phyloP scores from a whole-genome alignment of 2,329 filamentous ascomycete species.

The Trematosphaeria pertusa region DNA sequence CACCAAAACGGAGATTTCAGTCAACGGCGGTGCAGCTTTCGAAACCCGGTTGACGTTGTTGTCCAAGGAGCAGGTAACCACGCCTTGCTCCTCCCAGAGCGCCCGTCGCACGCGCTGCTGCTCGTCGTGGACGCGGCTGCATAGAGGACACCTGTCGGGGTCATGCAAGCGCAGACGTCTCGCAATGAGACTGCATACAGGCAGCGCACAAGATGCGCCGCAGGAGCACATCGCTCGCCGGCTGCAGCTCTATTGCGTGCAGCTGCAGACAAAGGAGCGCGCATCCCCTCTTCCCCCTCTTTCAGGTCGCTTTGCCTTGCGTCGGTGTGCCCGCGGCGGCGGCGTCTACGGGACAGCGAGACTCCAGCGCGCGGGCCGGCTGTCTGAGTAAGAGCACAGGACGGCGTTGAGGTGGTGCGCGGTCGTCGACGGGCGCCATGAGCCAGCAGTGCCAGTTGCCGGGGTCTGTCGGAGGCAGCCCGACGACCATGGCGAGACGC shows the following conservation, averaged over 20 bases:
- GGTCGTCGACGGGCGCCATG: too few species aligned
- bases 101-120: slow-evolving; percentile 20
- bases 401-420: too few species aligned
- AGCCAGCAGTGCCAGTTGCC: too few species aligned
- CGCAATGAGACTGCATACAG: slow-evolving; percentile 21
- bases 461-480: too few species aligned
- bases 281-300: slow-evolving; percentile 2
- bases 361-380: background rate
- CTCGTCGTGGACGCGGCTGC: slow-evolving; percentile 21
- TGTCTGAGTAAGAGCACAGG: background rate
- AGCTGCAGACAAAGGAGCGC: slow-evolving; percentile 13
- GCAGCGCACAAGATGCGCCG: slow-evolving; percentile 18
- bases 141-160: slow-evolving; percentile 25
- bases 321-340: background rate
- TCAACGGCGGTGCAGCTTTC: slow-evolving; percentile 41
- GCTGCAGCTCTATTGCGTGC: slow-evolving; percentile 23
- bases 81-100: slow-evolving; percentile 19
- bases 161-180: slow-evolving; percentile 25
- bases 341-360: background rate
- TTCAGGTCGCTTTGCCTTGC: background rate
- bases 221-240: slow-evolving; percentile 6
- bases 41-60: slow-evolving; percentile 26
- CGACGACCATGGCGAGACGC: too few species aligned
- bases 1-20: slow-evolving; percentile 39
- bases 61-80: slow-evolving; percentile 18